A percentile compares a stretch with the other conserved stretches of the same genome.
Evolutionary conservation across 1,139 yeast species (phyloP).

Genomic region (Kurtzmaniella natalensis): DNA sequence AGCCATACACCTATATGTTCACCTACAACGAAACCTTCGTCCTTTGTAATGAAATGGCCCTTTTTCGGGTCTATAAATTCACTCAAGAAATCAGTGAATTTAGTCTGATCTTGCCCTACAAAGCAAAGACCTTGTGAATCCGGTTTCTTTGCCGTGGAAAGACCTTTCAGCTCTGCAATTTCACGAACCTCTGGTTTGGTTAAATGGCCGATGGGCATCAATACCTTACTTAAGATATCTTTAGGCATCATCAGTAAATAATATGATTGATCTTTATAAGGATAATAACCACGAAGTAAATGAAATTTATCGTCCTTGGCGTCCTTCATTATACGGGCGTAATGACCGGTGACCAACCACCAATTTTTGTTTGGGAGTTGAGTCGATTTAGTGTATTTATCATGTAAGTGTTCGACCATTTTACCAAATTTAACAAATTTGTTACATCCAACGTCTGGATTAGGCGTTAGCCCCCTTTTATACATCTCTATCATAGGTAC

Average conservation of each 20-base stretch:
- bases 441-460: slow-evolving; percentile 92
- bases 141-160: slow-evolving; percentile 72
- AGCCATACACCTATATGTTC: slow-evolving; percentile 85
- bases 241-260: slow-evolving; percentile 69
- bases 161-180: slow-evolving; percentile 49
- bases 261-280: slow-evolving; percentile 83
- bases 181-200: slow-evolving; percentile 71
- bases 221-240: slow-evolving; percentile 40
- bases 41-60: slow-evolving; percentile 72
- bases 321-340: slow-evolving; percentile 56
- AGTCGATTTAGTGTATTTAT: slow-evolving; percentile 20
- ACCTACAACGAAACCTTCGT: slow-evolving; percentile 70
- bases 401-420: slow-evolving; percentile 51
- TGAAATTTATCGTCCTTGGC: slow-evolving; percentile 29
- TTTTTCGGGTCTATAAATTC: slow-evolving; percentile 72
- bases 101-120: slow-evolving; percentile 68
- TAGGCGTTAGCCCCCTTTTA: slow-evolving; percentile 76
- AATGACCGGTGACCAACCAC: slow-evolving; percentile 96
- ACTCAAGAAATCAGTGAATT: slow-evolving; percentile 68
- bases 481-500: slow-evolving; percentile 84
- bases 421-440: slow-evolving; percentile 81
- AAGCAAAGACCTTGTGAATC: slow-evolving; percentile 96
- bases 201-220: slow-evolving; percentile 79
- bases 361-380: slow-evolving; percentile 36
- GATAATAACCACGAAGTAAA: slow-evolving; percentile 56